Conservation (phyloP, 2,329 filamentous ascomycete species). For the Pyricularia sp. region DNA sequence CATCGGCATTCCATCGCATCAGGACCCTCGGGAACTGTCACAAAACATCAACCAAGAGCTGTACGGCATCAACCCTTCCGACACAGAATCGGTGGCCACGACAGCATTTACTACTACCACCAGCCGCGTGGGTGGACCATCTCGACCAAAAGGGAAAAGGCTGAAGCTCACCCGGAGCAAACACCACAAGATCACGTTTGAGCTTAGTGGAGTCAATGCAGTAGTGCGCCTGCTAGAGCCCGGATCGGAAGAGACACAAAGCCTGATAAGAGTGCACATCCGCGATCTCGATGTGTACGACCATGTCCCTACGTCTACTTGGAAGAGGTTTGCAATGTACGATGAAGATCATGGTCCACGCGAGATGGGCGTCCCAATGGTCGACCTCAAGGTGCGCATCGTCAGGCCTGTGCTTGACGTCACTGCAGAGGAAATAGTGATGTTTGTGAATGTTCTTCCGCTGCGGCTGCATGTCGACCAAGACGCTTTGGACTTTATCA, state of each 20-base stretch:
- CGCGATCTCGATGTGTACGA: constrained; percentile 85
- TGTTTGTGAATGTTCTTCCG: constrained; percentile 71
- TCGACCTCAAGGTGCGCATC: constrained; percentile 79
- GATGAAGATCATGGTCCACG: constrained; percentile 79
- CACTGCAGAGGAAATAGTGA: constrained; percentile 79
- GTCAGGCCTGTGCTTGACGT: constrained; percentile 79
- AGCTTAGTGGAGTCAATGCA: constrained; percentile 73
- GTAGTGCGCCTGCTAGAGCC: constrained; percentile 77
- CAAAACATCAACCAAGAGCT: constrained; percentile 81
- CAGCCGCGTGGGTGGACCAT: constrained; percentile 14
- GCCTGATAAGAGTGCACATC: constrained; percentile 75
- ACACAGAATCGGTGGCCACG: constrained; percentile 67
- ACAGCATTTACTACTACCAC: constrained; percentile 57
- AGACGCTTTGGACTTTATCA: constrained; percentile 94
- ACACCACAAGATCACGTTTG: constrained; percentile 91
- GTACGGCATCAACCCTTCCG: constrained; percentile 68
- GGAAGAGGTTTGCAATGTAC: constrained; percentile 97
- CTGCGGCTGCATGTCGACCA: constrained; percentile 92
- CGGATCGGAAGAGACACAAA: constrained; percentile 70
- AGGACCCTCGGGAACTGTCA: constrained; percentile 73
- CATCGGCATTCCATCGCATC: constrained; percentile 81
- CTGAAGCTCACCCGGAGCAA: constrained; percentile 77
- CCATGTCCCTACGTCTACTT: constrained; percentile 88
- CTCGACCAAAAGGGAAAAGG: constrained; percentile 40
- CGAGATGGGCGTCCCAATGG: constrained; percentile 80